Percentiles rank a stretch among this genome's conserved stretches.
These are phyloP conservation scores for Hypoxylon subgilvum DNA, from an alignment of 495 filamentous ascomycete genomes.

Conservation along the genomic window DNA sequence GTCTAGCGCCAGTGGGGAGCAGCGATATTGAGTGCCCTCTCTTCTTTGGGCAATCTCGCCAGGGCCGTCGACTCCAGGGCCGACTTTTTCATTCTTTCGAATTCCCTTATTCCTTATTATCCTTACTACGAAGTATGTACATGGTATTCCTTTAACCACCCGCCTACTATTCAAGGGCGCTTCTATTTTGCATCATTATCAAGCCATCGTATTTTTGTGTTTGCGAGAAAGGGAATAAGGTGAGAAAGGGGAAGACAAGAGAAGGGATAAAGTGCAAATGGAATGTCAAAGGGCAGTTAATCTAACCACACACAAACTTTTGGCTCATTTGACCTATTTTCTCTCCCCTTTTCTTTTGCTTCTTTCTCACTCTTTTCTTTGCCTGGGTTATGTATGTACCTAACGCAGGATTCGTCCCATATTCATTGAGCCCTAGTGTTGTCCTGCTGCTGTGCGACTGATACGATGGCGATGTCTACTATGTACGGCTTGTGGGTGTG, in stretches of 20 bases:
- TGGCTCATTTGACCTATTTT: slow-evolving; percentile 8
- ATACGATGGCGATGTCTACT: slow-evolving; percentile 20
- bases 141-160: not conserved
- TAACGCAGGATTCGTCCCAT: slow-evolving; percentile 28
- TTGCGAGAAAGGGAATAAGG: slow-evolving; percentile 5
- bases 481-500: not conserved
- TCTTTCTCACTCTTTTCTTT: not conserved
- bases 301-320: slow-evolving; percentile 5
- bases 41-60: slow-evolving; percentile 33
- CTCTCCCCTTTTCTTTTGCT: not conserved
- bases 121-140: too few relatives aligned
- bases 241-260: slow-evolving; percentile 7
- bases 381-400: too few relatives aligned
- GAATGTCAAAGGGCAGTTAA: slow-evolving; percentile 23
- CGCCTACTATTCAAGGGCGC: not conserved
- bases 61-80: too few relatives aligned
- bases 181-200: not conserved
- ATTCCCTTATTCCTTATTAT: not conserved
- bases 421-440: too few relatives aligned
- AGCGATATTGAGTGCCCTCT: slow-evolving; percentile 20
- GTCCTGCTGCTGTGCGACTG: slow-evolving; percentile 22
- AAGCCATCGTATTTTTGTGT: slow-evolving; percentile 8
- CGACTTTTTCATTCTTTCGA: slow-evolving; percentile 1
- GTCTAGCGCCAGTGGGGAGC: slow-evolving; percentile 18
- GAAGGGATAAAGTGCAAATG: slow-evolving; percentile 20